phyloP scores from a whole-genome alignment of 2,329 filamentous ascomycete genomes.

The Fusarium tjaetaba region DNA sequence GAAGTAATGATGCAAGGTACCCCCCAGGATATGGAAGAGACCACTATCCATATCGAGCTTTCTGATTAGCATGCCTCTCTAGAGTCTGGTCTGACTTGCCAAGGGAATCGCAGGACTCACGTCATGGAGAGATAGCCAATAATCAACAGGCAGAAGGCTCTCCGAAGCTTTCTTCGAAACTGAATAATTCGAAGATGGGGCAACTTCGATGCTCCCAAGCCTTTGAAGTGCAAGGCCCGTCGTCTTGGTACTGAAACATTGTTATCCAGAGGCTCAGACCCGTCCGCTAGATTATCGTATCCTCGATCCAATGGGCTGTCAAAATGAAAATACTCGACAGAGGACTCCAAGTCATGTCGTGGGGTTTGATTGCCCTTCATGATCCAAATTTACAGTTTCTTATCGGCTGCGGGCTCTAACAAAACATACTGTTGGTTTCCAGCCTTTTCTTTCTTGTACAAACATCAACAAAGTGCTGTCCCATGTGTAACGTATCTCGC shows the following conservation, averaged over 20 bases:
- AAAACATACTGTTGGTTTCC: neutral
- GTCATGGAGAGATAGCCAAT: neutral
- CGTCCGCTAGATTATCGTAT: no score
- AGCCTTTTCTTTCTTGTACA: neutral
- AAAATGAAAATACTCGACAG: neutral
- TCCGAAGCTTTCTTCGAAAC: neutral
- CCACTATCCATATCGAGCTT: neutral
- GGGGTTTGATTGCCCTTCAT: neutral
- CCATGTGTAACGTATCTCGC: neutral
- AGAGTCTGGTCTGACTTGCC: neutral
- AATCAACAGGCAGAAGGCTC: neutral
- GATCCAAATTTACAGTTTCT: neutral
- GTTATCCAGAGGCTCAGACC: neutral
- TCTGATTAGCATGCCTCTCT: neutral
- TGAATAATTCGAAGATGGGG: neutral
- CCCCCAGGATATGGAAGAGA: neutral
- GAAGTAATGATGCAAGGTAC: neutral
- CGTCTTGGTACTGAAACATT: neutral
- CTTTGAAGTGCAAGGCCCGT: neutral
- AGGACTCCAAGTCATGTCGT: neutral
- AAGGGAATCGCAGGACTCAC: neutral
- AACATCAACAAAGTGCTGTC: neutral
- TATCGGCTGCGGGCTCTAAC: neutral
- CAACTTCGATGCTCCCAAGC: neutral
- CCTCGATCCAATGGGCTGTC: neutral